Conservation (phyloP, 371 early-diverging fungal genomes). For the Mucor lusitanicus region DNA sequence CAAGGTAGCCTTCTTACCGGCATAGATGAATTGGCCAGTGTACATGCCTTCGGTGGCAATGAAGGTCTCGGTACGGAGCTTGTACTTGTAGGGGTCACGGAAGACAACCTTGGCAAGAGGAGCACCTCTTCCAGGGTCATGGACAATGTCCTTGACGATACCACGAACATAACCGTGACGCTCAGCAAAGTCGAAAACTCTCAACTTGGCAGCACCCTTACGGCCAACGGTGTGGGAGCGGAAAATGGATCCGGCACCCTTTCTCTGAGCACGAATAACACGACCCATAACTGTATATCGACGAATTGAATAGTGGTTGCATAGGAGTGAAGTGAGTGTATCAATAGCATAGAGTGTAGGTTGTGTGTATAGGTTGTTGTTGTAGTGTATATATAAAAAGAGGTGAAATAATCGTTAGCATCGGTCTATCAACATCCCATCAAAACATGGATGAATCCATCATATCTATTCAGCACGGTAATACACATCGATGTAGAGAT, state of each 20-base stretch:
- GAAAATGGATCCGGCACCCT: conserved; percentile 99
- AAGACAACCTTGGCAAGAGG: conserved; percentile 91
- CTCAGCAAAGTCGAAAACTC: too few relatives aligned
- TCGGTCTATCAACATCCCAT: not conserved
- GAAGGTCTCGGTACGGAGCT: conserved; percentile 90
- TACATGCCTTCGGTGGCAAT: conserved; percentile 97
- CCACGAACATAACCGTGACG: too few relatives aligned
- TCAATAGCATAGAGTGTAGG: not conserved
- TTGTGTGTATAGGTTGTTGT: not conserved
- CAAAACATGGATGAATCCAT: not conserved
- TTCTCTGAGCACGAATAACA: conserved; percentile 88
- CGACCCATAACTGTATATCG: conserved; percentile 56
- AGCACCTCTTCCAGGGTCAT: too few relatives aligned
- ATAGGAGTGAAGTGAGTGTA: not conserved
- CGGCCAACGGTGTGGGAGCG: conserved; percentile 94
- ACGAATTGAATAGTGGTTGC: not conserved
- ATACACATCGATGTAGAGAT: not conserved
- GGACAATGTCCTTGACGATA: too few relatives aligned
- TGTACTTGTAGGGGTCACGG: conserved; percentile 74
- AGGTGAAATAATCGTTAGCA: not conserved
- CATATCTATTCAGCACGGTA: not conserved
- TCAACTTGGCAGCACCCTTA: conserved; percentile 93
- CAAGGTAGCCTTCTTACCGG: too few relatives aligned
- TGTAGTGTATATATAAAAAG: not conserved
- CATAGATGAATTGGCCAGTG: too few relatives aligned